A percentile compares a stretch with the other conserved stretches of the same genome.
phyloP scores from a whole-genome alignment of 192 early-diverging fungal genomes.

The Coemansia sp. region DNA sequence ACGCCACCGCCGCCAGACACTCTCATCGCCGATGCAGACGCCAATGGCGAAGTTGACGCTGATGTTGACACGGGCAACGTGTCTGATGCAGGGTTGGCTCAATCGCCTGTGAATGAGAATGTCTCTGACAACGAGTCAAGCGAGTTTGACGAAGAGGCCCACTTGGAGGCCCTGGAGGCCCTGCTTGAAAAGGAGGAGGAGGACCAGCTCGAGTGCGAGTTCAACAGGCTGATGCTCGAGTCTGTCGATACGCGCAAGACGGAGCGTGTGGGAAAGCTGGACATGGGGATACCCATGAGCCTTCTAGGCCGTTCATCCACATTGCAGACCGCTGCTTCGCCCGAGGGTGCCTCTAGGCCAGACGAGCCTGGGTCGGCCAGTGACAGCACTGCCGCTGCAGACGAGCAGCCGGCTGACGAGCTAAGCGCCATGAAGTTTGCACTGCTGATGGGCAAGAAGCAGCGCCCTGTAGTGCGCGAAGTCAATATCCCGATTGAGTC shows the following conservation, averaged over 20 bases:
- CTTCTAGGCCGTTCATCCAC: slow-evolving; percentile 42
- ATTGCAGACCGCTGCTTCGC: slow-evolving; percentile 1
- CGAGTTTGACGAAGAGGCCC: slow-evolving; percentile 36
- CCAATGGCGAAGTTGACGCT: not conserved
- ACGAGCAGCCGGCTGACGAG: slow-evolving; percentile 5
- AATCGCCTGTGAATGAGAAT: not conserved
- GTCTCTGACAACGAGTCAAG: not conserved
- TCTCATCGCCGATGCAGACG: not conserved
- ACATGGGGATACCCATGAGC: slow-evolving; percentile 84
- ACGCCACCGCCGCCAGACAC: not conserved
- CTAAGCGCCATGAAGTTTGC: slow-evolving; percentile 32
- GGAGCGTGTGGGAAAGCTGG: slow-evolving; percentile 61
- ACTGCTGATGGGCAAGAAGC: slow-evolving; percentile 50
- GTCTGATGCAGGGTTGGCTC: not conserved
- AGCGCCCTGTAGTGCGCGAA: slow-evolving; percentile 28
- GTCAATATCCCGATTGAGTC: slow-evolving; percentile 59
- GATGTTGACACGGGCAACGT: not conserved
- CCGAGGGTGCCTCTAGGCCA: not conserved
- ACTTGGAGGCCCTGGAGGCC: slow-evolving; percentile 66
- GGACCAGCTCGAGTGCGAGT: slow-evolving; percentile 86
- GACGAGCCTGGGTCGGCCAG: not conserved
- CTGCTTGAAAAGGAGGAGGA: slow-evolving; percentile 72
- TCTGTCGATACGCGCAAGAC: slow-evolving; percentile 77
- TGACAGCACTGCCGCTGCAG: not conserved
- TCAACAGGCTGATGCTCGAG: slow-evolving; percentile 88